Base-by-base conservation (phyloP, 345 rosid genomes). In the Combretum micranthum region DNA sequence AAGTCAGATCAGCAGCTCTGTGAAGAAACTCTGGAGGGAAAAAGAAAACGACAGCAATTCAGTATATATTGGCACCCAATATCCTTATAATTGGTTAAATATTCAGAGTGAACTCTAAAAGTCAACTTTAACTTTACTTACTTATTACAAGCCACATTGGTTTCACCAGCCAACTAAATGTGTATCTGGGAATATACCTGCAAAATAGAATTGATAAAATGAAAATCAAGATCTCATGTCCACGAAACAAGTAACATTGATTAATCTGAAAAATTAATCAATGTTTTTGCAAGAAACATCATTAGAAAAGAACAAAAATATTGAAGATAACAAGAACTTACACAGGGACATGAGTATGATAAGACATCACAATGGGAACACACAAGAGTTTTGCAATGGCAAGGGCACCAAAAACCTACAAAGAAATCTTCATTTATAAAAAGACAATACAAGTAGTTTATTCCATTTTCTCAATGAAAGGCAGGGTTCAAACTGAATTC, bases 281-380 rank as follows among this genome's bases (percentile, higher is more conserved):
- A 9, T 13, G 22, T 39, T 43, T 23, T 45, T 9, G 49, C 42
- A 32, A 53, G n/a, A 56, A 43, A 44, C 42, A 42, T 13, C 42
- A 52, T 15, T 3, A 42, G 17, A 54, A 20, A 26, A 37, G 23
- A 44, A 37, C 0, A 14, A 21, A 53, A 39, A 56, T 53, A 63
- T 20, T 2, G 12, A 17, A 21, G 61, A 44, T 60, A 45, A 57
- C 48, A 48, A 20, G 51, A 68, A 77, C 99, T 85, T 75, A 93
- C 99, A 93, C 97, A 44, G 99, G 99, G 55, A 93, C 99, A 59
- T 93, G 99, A 60, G 97, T 93, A 75, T 93, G 99, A 68, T 93
- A 89, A 37, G 99, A 93, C 99, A 93, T 89, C 61, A 93, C 97
- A 22, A 93, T 83, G 46, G 99, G 99, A n/a, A 93, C 97, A 11